phyloP scores from a whole-genome alignment of 495 filamentous ascomycete species.

The Aspergillus biplanus region DNA sequence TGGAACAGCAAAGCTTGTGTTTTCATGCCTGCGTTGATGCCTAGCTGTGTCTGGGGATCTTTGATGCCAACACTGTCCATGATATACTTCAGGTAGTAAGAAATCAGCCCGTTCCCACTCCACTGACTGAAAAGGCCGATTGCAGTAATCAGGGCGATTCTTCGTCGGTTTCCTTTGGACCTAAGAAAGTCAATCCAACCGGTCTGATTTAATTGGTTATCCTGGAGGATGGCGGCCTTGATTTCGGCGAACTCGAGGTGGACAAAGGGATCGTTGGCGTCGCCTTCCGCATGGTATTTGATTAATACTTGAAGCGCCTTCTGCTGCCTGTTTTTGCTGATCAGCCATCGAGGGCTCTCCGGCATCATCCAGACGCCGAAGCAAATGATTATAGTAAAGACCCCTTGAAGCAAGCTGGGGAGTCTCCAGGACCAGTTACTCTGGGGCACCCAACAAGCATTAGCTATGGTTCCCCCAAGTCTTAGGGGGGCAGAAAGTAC shows the following conservation, averaged over 20 bases:
- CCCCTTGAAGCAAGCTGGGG: slow-evolving; percentile 2
- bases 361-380: not conserved
- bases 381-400: not conserved
- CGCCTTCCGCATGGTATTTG: slow-evolving; percentile 40
- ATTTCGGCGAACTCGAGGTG: slow-evolving; percentile 40
- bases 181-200: slow-evolving; percentile 9
- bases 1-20: not conserved
- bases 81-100: slow-evolving; percentile 13
- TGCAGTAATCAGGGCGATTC: slow-evolving; percentile 1
- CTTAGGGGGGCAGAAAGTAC: too few relatives aligned
- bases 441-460: not conserved
- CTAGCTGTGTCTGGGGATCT: slow-evolving; percentile 9
- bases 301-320: slow-evolving; percentile 45
- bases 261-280: slow-evolving; percentile 31
- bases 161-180: slow-evolving; percentile 8
- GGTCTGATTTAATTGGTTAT: slow-evolving; percentile 7
- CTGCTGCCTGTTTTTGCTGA: slow-evolving; percentile 39
- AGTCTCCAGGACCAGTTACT: slow-evolving; percentile 16
- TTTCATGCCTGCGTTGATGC: slow-evolving; percentile 16
- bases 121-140: slow-evolving; percentile 12
- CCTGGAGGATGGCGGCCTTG: slow-evolving; percentile 51
- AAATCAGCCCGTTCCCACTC: slow-evolving; percentile 14
- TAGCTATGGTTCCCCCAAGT: not conserved
- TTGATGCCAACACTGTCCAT: slow-evolving; percentile 13
- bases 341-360: slow-evolving; percentile 38